These are phyloP conservation scores for Dovyalis caffra DNA, from an alignment of 345 rosid genomes.

Conservation along the genomic window DNA sequence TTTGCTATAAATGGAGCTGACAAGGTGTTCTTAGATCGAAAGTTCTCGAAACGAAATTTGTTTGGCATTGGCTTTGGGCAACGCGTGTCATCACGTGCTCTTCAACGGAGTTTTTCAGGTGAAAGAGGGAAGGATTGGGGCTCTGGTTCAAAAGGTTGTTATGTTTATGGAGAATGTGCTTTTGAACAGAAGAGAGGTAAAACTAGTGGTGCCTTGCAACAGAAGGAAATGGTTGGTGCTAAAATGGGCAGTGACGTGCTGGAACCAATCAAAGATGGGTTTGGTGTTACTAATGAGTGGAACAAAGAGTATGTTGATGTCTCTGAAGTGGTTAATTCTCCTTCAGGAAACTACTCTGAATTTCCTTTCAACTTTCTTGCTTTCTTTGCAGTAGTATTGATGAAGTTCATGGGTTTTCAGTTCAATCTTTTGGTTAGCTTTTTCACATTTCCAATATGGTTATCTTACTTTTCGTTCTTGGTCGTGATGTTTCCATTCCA, in stretches of 20 bases:
- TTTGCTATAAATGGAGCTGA: conserved; percentile 27
- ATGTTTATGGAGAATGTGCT: not conserved
- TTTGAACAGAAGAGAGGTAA: not conserved
- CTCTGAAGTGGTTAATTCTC: conserved; percentile 9
- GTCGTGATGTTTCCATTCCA: conserved; percentile 26
- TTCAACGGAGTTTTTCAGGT: not conserved
- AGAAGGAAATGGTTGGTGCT: not conserved
- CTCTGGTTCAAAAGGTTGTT: not conserved
- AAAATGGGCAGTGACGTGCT: not conserved
- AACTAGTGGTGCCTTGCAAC: not conserved
- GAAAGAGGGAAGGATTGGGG: not conserved
- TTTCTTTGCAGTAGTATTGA: conserved; percentile 6
- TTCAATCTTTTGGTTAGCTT: conserved; percentile 23
- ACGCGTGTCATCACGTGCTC: not conserved
- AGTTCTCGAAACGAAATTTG: conserved; percentile 2
- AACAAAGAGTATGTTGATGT: not conserved
- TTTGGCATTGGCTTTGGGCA: not conserved
- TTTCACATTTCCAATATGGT: conserved; percentile 32
- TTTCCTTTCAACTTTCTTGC: conserved; percentile 13
- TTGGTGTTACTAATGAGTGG: not conserved
- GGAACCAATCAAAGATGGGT: not conserved
- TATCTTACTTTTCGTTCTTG: conserved; percentile 12
- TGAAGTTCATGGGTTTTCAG: conserved; percentile 26
- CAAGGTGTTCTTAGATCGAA: conserved; percentile 24
- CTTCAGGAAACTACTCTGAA: not conserved